Evolutionary conservation across 73 alveolate species (phyloP).

Genomic region (Symbiodinium natans): DNA sequence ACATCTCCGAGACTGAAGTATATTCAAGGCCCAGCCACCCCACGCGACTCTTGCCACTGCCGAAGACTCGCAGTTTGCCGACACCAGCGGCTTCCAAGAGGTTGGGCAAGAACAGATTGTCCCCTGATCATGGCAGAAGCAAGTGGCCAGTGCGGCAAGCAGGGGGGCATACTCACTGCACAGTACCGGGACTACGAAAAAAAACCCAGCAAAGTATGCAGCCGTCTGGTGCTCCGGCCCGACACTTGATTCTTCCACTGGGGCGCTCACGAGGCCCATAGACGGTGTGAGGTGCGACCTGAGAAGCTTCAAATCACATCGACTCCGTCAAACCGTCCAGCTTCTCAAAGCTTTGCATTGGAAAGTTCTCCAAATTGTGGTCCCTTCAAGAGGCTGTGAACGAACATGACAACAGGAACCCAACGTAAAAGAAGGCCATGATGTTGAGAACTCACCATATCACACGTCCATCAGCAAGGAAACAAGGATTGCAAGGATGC

Average conservation of each 20-base stretch:
- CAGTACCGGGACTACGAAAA: no score
- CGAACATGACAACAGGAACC: background rate
- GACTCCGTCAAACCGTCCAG: background rate
- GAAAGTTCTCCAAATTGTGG: background rate
- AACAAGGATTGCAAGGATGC: background rate
- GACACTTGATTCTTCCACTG: background rate
- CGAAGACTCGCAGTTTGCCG: conserved; percentile 85
- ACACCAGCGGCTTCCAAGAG: conserved; percentile 80
- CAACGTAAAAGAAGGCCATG: background rate
- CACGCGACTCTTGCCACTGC: conserved; percentile 73
- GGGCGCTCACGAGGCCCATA: conserved; percentile 64
- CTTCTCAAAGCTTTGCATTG: background rate
- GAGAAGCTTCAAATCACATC: background rate
- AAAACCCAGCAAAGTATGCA: no score
- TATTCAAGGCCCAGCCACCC: conserved; percentile 33
- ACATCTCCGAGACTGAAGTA: no score
- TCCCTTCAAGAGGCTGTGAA: background rate
- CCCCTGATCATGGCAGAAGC: no score
- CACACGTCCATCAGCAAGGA: background rate
- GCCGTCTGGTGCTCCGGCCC: no score
- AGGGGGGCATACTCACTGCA: no score
- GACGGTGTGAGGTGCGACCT: conserved; percentile 89
- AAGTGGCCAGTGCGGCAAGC: no score
- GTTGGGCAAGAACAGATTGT: conserved; percentile 78
- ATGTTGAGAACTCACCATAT: background rate